Conservation (phyloP, 805 yeast genomes). For the Barnettozyma populi region DNA sequence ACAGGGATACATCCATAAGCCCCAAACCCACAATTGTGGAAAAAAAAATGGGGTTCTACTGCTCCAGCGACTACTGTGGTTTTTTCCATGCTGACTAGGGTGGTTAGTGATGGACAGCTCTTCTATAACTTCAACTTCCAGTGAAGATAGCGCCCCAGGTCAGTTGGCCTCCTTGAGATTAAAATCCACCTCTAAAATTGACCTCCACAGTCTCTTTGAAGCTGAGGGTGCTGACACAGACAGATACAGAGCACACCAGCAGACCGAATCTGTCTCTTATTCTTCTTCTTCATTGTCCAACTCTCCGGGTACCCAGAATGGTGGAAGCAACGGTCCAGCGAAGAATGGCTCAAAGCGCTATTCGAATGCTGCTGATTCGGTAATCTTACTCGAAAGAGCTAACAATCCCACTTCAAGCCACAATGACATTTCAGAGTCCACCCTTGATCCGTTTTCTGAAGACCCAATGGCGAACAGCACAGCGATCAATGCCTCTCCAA, state of each 20-base stretch:
- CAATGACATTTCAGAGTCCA: background rate
- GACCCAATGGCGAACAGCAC: slow-evolving; percentile 1
- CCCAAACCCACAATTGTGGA: slow-evolving; percentile 1
- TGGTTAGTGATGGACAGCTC: background rate
- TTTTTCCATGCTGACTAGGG: background rate
- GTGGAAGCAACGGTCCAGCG: background rate
- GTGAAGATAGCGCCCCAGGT: slow-evolving; percentile 6
- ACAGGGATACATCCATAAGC: background rate
- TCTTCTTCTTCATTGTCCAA: background rate
- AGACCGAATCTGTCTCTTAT: background rate
- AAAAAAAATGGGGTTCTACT: background rate
- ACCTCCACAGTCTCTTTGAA: slow-evolving; percentile 1
- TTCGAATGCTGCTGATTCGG: background rate
- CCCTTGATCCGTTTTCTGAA: slow-evolving; percentile 4
- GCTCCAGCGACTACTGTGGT: background rate
- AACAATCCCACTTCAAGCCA: background rate
- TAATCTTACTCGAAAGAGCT: background rate
- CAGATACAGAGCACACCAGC: background rate
- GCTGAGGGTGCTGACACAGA: background rate
- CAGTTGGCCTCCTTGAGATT: slow-evolving; percentile 10
- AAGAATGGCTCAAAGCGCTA: too few relatives aligned
- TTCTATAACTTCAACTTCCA: slow-evolving; percentile 1
- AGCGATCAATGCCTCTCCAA: background rate
- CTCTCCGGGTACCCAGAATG: background rate
- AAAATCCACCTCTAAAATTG: slow-evolving; percentile 1